Base-by-base conservation (phyloP, 495 filamentous ascomycete genomes). In the Tuber melanosporum region DNA sequence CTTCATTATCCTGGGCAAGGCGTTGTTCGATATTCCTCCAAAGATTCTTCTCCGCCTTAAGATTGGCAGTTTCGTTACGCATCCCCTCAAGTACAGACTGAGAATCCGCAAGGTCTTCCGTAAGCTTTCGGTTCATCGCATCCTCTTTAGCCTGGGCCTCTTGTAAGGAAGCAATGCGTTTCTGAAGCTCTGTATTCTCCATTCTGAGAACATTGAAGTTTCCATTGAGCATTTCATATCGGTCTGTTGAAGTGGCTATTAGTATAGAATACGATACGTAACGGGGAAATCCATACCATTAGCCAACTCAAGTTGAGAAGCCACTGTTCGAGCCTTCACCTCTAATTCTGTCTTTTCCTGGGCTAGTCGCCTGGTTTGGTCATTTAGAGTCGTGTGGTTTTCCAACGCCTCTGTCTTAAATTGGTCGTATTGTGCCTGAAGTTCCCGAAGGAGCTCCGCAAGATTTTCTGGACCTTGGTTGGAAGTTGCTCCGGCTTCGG, bases 11-110 rank as follows among this genome's bases (percentile, higher is more conserved):
- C 71, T 94, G 92, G 77, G 87, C 91, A 32, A 98, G 87, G 52
- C 96, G 89, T 78, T 92, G 91, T 83, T 98, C 93, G 75, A 98
- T 95, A 71, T 89, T 92, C 85, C 95, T 97, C 92, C 91, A 95
- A 39, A 98, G 87, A 6, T 91, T 90, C 84, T 95, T 96, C 82
- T 98, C 95, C 0, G 94, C 94, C 84, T 95, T 96, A 17, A 97
- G 89, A 83, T 97, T 97, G 32, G 94, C 92, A 76, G 89, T 95
- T 79, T 98, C 95, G 70, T 91, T 93, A 36, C 94, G 92, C 85
- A 98, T 88, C 80, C 93, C 94, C 80, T 99, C 95, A 15, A 91
- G 86, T 49, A 95, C 84, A 75, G 90, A 92, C 79, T 91, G 92
- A 1, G 91, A 90, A 83, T 97, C 95, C 14, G 98, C 90, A 0